phyloP scores from a whole-genome alignment of 2,329 filamentous ascomycete species.

The Neonectria magnoliae region DNA sequence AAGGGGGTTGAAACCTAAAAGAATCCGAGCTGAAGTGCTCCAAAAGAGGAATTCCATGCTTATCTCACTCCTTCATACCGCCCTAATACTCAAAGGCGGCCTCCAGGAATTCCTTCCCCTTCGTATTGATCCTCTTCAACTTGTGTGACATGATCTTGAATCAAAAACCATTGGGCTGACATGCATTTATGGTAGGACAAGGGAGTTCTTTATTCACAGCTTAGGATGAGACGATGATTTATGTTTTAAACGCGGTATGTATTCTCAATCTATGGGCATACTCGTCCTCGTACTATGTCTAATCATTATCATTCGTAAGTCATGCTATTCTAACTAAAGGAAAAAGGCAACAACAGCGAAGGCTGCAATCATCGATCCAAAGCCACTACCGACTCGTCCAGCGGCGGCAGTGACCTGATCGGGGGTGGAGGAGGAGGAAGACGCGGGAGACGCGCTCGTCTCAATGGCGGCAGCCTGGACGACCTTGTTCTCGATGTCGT shows the following conservation, averaged over 20 bases:
- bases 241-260: neutral
- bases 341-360: slow-evolving; percentile 11
- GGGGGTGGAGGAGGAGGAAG: slow-evolving; percentile 19
- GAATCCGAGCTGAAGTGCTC: neutral
- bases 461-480: slow-evolving; percentile 12
- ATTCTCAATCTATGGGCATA: neutral
- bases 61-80: too few species aligned
- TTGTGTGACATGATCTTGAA: too few species aligned
- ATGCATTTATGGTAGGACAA: too few species aligned
- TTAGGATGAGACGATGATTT: neutral
- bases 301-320: neutral
- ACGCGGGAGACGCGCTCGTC: neutral
- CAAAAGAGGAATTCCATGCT: neutral
- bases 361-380: slow-evolving; percentile 7
- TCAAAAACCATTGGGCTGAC: too few species aligned
- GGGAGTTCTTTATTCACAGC: neutral
- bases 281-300: neutral
- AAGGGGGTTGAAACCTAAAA: neutral
- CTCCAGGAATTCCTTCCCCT: neutral
- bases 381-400: slow-evolving; percentile 28
- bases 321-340: slow-evolving; percentile 3
- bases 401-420: slow-evolving; percentile 37
- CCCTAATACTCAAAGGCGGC: neutral
- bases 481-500: slow-evolving; percentile 1
- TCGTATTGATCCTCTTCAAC: neutral